Base-by-base conservation (phyloP, 2,329 filamentous ascomycete species). In the Chrysosphaeria jannelii region DNA sequence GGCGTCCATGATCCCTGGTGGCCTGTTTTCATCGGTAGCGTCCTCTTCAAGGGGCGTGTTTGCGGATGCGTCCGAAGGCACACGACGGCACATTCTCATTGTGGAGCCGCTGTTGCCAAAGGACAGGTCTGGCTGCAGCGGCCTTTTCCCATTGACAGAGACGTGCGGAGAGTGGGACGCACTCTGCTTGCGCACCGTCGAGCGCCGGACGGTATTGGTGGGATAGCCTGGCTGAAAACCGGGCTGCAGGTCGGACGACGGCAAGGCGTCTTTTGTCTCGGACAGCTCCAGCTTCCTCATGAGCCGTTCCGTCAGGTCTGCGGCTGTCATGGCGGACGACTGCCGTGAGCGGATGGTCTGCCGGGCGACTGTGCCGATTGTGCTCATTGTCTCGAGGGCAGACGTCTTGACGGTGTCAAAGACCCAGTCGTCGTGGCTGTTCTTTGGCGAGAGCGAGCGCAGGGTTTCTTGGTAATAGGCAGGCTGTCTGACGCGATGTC, bases 391-490 rank as follows among this genome's bases (percentile, higher is more conserved):
- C 27, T 48, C 58, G 4, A 60, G 52, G 4, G 50, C 54, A 15
- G 67, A 50, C 0, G 71, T 75, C 42, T 74, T 85, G 38, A 93
- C 65, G 0, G 81, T 93, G 37, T 91, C 81, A 39, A 93, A 93
- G 3, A 89, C 69, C 81, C 81, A 93, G 31, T 74, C 79, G 31
- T 90, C 76, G 10, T 72, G 54, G 5, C 78, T 67, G 18, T 60
- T 51, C 32, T 52, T 62, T 3, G 60, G 53, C 3, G 58, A 53
- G 25, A 88, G 57, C 6, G 60, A 66, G 34, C 69, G 61, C 23
- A 93, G 51, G 3, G 81, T 90, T 46, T 93, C 81, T 35, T 90
- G 79, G 43, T 93, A 93, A 44, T 81, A 89, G 35, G 72, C 71
- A 2, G 69, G 58, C 36, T 75, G 69, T 27, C 57, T 61, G 24